Base-by-base conservation (phyloP, 805 yeast genomes). In the Candida piceae region DNA sequence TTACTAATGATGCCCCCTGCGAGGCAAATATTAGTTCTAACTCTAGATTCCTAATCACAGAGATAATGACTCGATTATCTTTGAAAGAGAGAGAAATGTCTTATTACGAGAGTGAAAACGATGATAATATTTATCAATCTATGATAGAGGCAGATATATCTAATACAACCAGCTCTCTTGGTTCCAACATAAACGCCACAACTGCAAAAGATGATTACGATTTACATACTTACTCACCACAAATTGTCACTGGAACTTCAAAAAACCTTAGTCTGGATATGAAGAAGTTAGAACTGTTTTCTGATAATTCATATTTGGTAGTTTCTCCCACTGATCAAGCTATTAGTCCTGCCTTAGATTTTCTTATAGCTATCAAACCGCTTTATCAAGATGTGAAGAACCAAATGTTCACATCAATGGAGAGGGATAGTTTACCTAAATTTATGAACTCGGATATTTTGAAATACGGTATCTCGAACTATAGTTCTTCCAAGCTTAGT, bases 391-490 rank as follows among this genome's bases (percentile, higher is more conserved):
- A 63, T 16, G 73, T 82, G 6, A 64, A 68, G n/a, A 35, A 47
- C 9, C 72, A 71, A 31, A 68, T 82, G 34, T 71, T 70, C 46
- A 60, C 66, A 29, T 58, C 85, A 58, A 77, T 85, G 82, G 83
- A 80, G 46, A 68, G 58, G 24, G 94, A 85, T 59, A 82, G 93
- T 7, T 67, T 81, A 27, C 84, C 84, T 3, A 84, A 84, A 53
- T 84, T 85, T 46, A 40, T 80, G 25, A 55, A 51, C 8, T 71
- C 78, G 0, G 63, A 62, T 5, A 44, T 62, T 4, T 63, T 61
- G 36, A 55, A 48, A 7, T 9, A 20, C 8, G 9, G 6, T 20
- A 44, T 62, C 4, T 63, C 61, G 36, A 55, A 48, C 9, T 9
- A 20, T 6, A 20, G 6, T 20, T 20, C 22, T 20, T 20, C 9